Percentiles rank a stretch among this genome's conserved stretches.
These are phyloP conservation scores for Wickerhamomyces tratensis DNA, from an alignment of 805 yeast genomes.

Conservation along the genomic window DNA sequence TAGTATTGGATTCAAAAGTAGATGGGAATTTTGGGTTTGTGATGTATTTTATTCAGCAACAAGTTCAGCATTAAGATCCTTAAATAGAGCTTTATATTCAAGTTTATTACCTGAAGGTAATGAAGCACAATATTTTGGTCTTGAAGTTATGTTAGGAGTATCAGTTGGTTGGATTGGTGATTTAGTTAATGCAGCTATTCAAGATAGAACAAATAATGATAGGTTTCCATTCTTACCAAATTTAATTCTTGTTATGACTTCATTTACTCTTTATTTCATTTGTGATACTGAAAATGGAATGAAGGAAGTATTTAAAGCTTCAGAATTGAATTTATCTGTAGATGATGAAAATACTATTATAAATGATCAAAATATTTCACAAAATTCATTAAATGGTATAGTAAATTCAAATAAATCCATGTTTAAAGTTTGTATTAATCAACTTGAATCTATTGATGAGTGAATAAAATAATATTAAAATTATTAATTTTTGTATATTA, in stretches of 20 bases:
- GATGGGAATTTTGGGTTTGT: conserved; percentile 34
- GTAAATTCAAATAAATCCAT: too few relatives aligned
- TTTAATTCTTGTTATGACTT: conserved; percentile 19
- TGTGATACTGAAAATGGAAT: conserved; percentile 26
- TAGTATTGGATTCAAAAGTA: conserved; percentile 27
- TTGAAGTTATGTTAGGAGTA: conserved; percentile 30
- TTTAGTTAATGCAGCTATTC: conserved; percentile 28
- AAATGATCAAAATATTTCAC: too few relatives aligned
- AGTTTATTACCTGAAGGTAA: conserved; percentile 29
- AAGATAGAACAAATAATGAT: conserved; percentile 27
- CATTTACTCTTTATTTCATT: conserved; percentile 16
- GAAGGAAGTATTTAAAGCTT: conserved; percentile 11
- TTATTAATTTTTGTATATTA: too few relatives aligned
- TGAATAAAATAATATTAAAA: too few relatives aligned
- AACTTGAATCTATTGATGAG: too few relatives aligned
- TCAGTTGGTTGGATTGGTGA: conserved; percentile 32
- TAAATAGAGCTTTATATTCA: conserved; percentile 28
- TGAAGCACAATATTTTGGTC: conserved; percentile 33
- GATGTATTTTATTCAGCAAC: conserved; percentile 26
- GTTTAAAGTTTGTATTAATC: too few relatives aligned
- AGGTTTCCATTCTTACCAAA: conserved; percentile 29
- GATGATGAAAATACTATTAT: too few relatives aligned
- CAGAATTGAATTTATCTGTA: not conserved
- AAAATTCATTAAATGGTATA: too few relatives aligned
- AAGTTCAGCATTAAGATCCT: conserved; percentile 26